Conservation (phyloP, 1,139 yeast species). For the Yamadazyma conglobata region DNA sequence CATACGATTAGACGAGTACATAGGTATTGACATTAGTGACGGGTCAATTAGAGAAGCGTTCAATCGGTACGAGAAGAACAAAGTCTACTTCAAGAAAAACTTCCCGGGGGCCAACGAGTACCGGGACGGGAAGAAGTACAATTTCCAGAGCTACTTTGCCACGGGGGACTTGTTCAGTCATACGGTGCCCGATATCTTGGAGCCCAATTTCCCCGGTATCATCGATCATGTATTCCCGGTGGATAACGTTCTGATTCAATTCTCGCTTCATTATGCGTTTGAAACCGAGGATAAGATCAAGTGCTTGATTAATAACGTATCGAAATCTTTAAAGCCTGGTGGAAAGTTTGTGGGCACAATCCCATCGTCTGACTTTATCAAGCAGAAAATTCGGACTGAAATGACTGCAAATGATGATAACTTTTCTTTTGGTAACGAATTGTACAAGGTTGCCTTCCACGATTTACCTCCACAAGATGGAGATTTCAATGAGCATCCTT, state of each 20-base stretch:
- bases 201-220: slow-evolving; percentile 50
- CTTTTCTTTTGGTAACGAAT: slow-evolving; percentile 73
- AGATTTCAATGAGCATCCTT: slow-evolving; percentile 61
- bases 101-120: slow-evolving; percentile 31
- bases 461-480: slow-evolving; percentile 73
- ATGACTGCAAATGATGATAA: slow-evolving; percentile 45
- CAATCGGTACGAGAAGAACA: slow-evolving; percentile 56
- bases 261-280: slow-evolving; percentile 92
- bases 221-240: slow-evolving; percentile 73
- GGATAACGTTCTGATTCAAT: slow-evolving; percentile 85
- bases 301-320: slow-evolving; percentile 67
- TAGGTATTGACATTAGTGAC: slow-evolving; percentile 91
- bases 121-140: slow-evolving; percentile 45
- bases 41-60: slow-evolving; percentile 83
- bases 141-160: slow-evolving; percentile 74
- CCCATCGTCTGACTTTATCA: slow-evolving; percentile 85
- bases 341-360: slow-evolving; percentile 91
- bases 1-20: slow-evolving; percentile 67
- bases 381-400: slow-evolving; percentile 51
- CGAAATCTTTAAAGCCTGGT: slow-evolving; percentile 72
- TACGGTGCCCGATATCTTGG: slow-evolving; percentile 68
- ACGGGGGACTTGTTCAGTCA: slow-evolving; percentile 89
- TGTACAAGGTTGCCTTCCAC: slow-evolving; percentile 78
- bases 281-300: slow-evolving; percentile 80
- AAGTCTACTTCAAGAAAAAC: slow-evolving; percentile 23